Base-by-base conservation (phyloP, 106 monocot genomes). In the Dioscorea zingiberensis region DNA sequence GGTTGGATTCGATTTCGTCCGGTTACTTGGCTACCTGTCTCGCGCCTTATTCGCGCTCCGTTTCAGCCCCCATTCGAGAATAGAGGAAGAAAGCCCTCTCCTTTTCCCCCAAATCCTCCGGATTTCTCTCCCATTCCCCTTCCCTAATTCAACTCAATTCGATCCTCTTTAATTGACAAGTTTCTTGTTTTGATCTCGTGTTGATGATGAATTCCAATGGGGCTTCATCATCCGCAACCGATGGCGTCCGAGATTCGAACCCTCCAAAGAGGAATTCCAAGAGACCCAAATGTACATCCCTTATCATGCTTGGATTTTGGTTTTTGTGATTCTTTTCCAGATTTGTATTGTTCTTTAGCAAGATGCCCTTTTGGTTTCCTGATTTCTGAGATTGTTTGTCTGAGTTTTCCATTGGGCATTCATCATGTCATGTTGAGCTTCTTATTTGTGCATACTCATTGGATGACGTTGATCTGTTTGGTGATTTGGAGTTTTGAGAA, bases 221-320 rank as follows among this genome's bases (percentile, higher is more conserved):
- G 10, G 66, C 59, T 54, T 58, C 69, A 22, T 24, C 55, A 17
- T 60, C 77, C 19, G 73, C 54, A 19, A 24, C 19, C 66, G 71
- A 71, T 58, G 48, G 38, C 29, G 25, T 55, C 25, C 8, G 13
- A 48, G 72, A 76, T 51, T 11, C 69, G 17, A 53, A 56, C 14
- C 62, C 65, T 16, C 62, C 62, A 21, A 72, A 55, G 58, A 79
- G 47, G 74, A 60, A 71, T 18, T 71, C 83, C 32, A 83, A 83
- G 53, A 83, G 71, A 64, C 83, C 83, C 27, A 83, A 69, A 72
- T 83, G 83, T 79, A 64, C 24, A 13, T 49, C 18, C 13, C 6
- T 23, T 56, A 3, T 46, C 16, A 6, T 45, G 1, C 21, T 22
- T 44, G 16, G 3, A 14, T 24, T 28, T 27, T 13, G 25, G 28